Base-by-base conservation (phyloP, 2,329 filamentous ascomycete species). In the Ambrosiella xylebori region DNA sequence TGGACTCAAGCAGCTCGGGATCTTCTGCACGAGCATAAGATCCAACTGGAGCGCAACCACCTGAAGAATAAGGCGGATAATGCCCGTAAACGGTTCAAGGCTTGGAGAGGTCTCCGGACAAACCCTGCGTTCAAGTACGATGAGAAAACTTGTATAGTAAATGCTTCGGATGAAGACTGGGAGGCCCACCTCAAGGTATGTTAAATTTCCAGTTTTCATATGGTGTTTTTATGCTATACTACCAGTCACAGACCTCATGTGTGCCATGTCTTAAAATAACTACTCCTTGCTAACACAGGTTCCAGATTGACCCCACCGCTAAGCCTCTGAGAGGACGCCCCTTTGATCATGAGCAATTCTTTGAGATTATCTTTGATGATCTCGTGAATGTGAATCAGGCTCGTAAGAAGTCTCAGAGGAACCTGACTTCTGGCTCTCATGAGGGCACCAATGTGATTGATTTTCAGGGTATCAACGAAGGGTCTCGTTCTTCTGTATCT, bases 31-130 rank as follows among this genome's bases (percentile, higher is more conserved):
- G 73, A 73, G 57, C 78, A 81, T 64, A 71, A 71, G 64, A 77
- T 78, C 51, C 79, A 73, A 62, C 77, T 78, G n/a, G 74, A 78
- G 61, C 81, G 81, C 68, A 76, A 73, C 63, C 78, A 81, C 57
- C 74, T 81, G 40, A 79, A 81, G 67, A 81, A 81, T 70, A 81
- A 81, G 69, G 79, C 76, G 62, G 78, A 81, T 68, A 81, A 81
- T 66, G 78, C 78, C 60, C 73, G 78, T 55, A 81, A 81, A 67
- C 77, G 78, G 64, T 81, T 81, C 61, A 76, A 78, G n/a, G 69
- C 81, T 56, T 81, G 78, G 78, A 69, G 78, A 15, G 77, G 78
- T 19, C 66, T 81, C 63, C 70, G 78, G 27, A 78, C 81, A 65
- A 73, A 81, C 59, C 74, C 76, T 1, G 75, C 78, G 11, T 81